Conservation (phyloP, 2,329 filamentous ascomycete species). For the Fusarium acutatum region DNA sequence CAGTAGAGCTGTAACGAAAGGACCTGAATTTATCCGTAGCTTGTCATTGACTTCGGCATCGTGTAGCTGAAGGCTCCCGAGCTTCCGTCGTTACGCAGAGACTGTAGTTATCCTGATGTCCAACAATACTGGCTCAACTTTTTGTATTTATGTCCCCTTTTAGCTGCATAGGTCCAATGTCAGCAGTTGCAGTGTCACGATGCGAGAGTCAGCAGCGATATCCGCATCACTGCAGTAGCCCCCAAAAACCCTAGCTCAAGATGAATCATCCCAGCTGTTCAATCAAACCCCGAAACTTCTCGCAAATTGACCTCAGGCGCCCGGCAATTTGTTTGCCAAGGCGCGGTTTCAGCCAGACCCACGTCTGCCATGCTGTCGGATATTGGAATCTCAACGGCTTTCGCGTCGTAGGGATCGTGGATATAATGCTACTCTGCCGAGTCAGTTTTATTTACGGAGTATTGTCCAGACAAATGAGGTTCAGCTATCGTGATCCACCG, state of each 20-base stretch:
- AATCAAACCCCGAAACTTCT: not conserved
- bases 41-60: not conserved
- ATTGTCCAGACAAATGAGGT: not conserved
- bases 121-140: not conserved
- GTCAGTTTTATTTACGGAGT: not conserved
- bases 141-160: fast-evolving
- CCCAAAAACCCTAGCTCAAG: too few species aligned
- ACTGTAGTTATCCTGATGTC: fast-evolving
- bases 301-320: not conserved
- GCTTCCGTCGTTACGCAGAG: fast-evolving
- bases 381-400: not conserved
- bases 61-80: fast-evolving
- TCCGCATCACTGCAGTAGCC: too few species aligned
- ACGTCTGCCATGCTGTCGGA: not conserved
- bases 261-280: not conserved
- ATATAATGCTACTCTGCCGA: not conserved
- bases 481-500: not conserved
- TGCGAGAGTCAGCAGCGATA: not conserved
- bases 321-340: not conserved
- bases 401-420: not conserved
- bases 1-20: not conserved
- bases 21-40: not conserved
- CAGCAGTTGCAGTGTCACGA: not conserved
- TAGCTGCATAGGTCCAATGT: fast-evolving
- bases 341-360: not conserved